Evolutionary conservation across 179 eudicot genomes (phyloP).

Genomic region (Actinidia polygama): DNA sequence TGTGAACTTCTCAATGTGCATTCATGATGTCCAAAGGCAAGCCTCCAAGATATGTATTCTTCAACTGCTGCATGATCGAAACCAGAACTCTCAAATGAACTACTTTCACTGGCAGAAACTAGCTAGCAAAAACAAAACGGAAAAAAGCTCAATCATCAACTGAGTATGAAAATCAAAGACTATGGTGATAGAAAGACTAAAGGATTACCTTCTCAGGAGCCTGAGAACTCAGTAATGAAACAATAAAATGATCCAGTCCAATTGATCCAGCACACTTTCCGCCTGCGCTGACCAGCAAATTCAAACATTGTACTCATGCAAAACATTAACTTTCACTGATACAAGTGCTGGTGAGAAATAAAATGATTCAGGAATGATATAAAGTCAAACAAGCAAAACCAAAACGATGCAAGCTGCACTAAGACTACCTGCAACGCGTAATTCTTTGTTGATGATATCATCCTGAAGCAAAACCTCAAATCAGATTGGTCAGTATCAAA

Average conservation of each 20-base stretch:
- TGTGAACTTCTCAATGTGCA: slow-evolving; percentile 66
- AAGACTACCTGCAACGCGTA: slow-evolving; percentile 86
- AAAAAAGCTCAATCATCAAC: slow-evolving; percentile 22
- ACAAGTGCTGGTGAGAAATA: not conserved
- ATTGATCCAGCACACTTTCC: slow-evolving; percentile 96
- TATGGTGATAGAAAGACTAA: not conserved
- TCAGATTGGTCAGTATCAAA: slow-evolving; percentile 98
- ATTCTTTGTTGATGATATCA: slow-evolving; percentile 94
- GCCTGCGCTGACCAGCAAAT: slow-evolving; percentile 63
- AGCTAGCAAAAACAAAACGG: slow-evolving; percentile 70
- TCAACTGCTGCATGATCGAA: slow-evolving; percentile 77
- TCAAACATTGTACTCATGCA: slow-evolving; percentile 19
- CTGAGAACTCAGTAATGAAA: slow-evolving; percentile 93
- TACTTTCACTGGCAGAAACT: slow-evolving; percentile 96
- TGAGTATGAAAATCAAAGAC: slow-evolving; percentile 10
- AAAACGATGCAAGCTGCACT: slow-evolving; percentile 7
- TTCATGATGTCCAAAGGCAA: slow-evolving; percentile 59
- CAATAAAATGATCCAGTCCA: slow-evolving; percentile 99
- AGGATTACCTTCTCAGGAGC: slow-evolving; percentile 87
- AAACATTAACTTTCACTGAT: slow-evolving; percentile 12
- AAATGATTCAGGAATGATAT: not conserved
- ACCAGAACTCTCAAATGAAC: slow-evolving; percentile 94
- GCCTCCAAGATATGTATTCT: slow-evolving; percentile 75
- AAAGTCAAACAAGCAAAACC: not conserved
- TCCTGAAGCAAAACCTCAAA: slow-evolving; percentile 95